Evolutionary conservation across 148 eudicot species (phyloP), one percentile per base, ranked within the genome.

Genomic region (Limonium bicolor): DNA sequence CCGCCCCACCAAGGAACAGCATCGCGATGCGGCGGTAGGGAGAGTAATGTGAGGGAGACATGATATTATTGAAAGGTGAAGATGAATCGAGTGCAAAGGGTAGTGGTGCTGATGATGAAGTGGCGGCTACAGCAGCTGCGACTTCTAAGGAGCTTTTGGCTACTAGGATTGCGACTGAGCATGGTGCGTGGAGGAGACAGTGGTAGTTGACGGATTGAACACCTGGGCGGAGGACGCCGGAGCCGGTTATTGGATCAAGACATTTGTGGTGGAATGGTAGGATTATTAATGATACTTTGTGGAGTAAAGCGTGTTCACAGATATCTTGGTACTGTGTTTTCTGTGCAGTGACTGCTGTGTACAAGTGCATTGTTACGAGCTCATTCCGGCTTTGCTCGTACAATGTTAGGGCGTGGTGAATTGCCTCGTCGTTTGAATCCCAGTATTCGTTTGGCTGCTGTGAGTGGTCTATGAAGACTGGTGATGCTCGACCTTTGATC

Each of bases 321-420:
- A 90, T 62, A 41, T 90, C 97, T 54, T 84, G 97, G 45, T 77
- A 84, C 95, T 84, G 84, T 32, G 87, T 80, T 44, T 69, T 53
- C 15, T 51, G 72, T 0, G 87, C 70, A 0, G 97, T 51, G 0
- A 80, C 63, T 0, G 85, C 55, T 0, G 95, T 90, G 51, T 56
- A 84, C 1, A 65, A 46, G 15, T 62, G 60, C 31, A 81, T 51
- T 10, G 20, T 66, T 0, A 84, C 10, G 14, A 22, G 22, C 2
- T 74, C 79, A 1, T 54, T 51, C 5, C 50, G 60, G 22, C 51
- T 24, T 10, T 69, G 81, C 27, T 70, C 69, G 29, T 73, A 80
- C 8, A 44, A 53, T 2, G 36, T 64, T 0, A 90, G 27, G 4
- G 87, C 79, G 14, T 68, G 72, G 48, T 84, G 93, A 34, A 77